A percentile compares a stretch with the other conserved stretches of the same genome.
phyloP scores from a whole-genome alignment of 1,284 basidiomycete species.

The Schizophyllum commune region DNA sequence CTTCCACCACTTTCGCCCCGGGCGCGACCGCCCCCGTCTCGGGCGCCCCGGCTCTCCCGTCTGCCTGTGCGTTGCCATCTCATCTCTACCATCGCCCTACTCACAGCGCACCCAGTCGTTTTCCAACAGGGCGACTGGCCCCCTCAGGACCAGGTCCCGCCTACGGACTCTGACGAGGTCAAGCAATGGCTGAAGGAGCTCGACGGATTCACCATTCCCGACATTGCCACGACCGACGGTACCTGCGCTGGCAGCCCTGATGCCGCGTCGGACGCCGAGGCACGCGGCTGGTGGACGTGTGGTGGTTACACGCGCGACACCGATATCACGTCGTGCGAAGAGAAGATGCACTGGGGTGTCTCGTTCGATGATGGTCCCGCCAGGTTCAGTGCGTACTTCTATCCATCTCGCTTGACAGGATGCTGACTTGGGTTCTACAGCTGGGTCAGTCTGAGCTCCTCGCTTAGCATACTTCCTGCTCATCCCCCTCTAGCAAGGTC shows the following conservation, averaged over 20 bases:
- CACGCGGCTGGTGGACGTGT: slow-evolving; percentile 84
- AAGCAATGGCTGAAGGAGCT: slow-evolving; percentile 71
- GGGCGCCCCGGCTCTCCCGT: slow-evolving; percentile 59
- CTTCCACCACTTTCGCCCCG: slow-evolving; percentile 44
- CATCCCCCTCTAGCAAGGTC: slow-evolving; percentile 36
- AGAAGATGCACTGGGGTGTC: slow-evolving; percentile 72
- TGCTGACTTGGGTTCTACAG: slow-evolving; percentile 21
- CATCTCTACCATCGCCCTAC: background rate
- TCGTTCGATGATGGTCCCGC: slow-evolving; percentile 75
- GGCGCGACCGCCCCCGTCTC: slow-evolving; percentile 55
- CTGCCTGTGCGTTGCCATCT: slow-evolving; percentile 38
- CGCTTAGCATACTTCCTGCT: slow-evolving; percentile 15
- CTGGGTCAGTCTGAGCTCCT: slow-evolving; percentile 29
- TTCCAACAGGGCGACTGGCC: slow-evolving; percentile 54
- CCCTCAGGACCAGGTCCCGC: slow-evolving; percentile 40
- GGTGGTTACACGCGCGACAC: slow-evolving; percentile 66
- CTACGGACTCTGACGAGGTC: slow-evolving; percentile 54
- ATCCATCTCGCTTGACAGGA: slow-evolving; percentile 2
- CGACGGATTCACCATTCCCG: slow-evolving; percentile 63
- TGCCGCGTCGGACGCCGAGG: slow-evolving; percentile 50
- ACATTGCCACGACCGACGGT: slow-evolving; percentile 24
- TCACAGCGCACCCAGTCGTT: slow-evolving; percentile 32
- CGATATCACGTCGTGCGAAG: slow-evolving; percentile 63
- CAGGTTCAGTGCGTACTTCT: slow-evolving; percentile 56
- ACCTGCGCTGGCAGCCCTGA: background rate